Evolutionary conservation across 2,329 filamentous ascomycete species (phyloP), one percentile per base, ranked within the genome.

Genomic region (Aspergillus jensenii): DNA sequence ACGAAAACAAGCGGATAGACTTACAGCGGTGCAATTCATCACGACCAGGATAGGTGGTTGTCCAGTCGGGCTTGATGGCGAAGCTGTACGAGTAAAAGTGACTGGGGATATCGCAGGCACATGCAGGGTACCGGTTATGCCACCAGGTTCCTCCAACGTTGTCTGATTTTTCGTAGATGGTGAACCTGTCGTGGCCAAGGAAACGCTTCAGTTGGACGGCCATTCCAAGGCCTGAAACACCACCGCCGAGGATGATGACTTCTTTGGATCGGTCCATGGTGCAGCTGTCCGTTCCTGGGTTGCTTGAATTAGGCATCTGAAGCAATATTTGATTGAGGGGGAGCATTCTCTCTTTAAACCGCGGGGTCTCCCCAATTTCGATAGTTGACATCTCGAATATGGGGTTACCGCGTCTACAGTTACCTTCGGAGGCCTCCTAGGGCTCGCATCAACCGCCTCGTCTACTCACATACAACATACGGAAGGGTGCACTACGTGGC

Each of bases 1-100:
- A 7, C 23, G 23, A 7, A 25, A 25, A 2, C 6, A 25, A 25
- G 23, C 23, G 7, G 23, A 25, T 25, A 1, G n/a, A n/a, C 45
- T n/a, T 48, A 48, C 45, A 48, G 0, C 2, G 11, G 15, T 48
- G 45, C 2, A 48, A 15, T 27, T 48, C 45, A 33, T 48, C 45
- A 33, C 45, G 45, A 1, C 73, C 9, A 61, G 75, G 74, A 50
- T 76, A 79, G 35, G 75, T 74, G 6, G 72, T 69, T 0, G 71
- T 72, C 76, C 76, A 79, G 35, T 74, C 68, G 0, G 74, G 73
- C 25, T 79, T 78, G 3, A 76, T 74, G 11, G 75, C 74, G 55
- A 76, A 80, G 2, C 72, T 74, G 23, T 71, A 74, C n/a, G 72
- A 69, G 53, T 78, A 79, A 15, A 74, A 74, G 39, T 48, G 54